Conservation (phyloP, 805 yeast species). For the Metschnikowia lochheadii region DNA sequence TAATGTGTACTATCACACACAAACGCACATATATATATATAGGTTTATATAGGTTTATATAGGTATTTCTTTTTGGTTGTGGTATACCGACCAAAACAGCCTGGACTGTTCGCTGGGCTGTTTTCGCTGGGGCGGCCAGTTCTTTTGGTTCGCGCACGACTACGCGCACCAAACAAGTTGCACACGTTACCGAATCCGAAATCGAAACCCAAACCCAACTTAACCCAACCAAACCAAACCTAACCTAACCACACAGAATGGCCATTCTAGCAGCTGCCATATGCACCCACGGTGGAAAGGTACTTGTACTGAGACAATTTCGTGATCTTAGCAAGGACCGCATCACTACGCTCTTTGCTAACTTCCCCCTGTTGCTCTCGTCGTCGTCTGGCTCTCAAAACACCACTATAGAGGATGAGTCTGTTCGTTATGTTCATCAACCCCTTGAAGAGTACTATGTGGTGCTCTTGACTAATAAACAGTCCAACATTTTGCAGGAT, state of each 20-base stretch:
- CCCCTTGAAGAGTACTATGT: slow-evolving; percentile 93
- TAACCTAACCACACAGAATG: slow-evolving; percentile 32
- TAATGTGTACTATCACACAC: no score
- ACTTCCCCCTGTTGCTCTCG: slow-evolving; percentile 75
- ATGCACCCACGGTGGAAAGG: slow-evolving; percentile 90
- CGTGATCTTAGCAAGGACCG: slow-evolving; percentile 78
- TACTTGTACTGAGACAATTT: slow-evolving; percentile 89
- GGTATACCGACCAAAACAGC: no score
- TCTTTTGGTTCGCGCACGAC: slow-evolving; percentile 12
- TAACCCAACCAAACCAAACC: neutral
- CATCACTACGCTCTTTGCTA: slow-evolving; percentile 79
- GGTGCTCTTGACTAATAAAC: slow-evolving; percentile 84
- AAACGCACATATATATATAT: no score
- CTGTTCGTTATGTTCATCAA: slow-evolving; percentile 89
- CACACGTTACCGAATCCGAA: slow-evolving; percentile 1
- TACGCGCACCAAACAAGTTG: neutral
- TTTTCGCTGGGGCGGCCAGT: no score
- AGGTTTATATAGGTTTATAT: no score
- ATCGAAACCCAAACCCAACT: no score
- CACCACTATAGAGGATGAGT: slow-evolving; percentile 89
- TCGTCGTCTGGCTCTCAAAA: slow-evolving; percentile 73
- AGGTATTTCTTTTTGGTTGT: no score
- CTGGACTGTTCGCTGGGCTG: no score
- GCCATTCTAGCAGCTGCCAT: slow-evolving; percentile 91
- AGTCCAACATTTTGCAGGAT: slow-evolving; percentile 90